Conservation (phyloP, 441 rosid species). For the Capsella rubella region DNA sequence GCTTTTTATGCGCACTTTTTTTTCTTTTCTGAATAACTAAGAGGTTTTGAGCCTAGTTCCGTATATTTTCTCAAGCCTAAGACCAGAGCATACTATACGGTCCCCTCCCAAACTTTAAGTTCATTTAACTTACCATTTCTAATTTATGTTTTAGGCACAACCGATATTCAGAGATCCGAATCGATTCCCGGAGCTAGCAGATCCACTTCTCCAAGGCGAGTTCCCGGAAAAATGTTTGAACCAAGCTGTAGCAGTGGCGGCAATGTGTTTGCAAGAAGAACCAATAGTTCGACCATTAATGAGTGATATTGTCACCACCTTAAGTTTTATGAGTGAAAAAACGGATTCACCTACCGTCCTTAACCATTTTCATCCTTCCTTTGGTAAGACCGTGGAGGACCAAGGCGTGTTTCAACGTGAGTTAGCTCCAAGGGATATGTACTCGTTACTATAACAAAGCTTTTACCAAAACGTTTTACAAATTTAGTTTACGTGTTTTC, state of each 20-base stretch:
- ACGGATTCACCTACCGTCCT: neutral
- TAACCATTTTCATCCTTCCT: neutral
- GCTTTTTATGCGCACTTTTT: no score
- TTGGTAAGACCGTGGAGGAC: neutral
- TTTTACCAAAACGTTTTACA: neutral
- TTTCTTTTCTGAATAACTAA: no score
- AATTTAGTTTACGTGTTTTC: neutral
- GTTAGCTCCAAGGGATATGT: slow-evolving; percentile 12
- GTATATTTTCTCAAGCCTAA: no score
- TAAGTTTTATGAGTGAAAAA: slow-evolving; percentile 53
- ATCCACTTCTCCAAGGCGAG: slow-evolving; percentile 56
- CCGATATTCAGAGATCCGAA: slow-evolving; percentile 65
- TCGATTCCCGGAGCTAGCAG: slow-evolving; percentile 59
- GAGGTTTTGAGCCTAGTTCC: no score
- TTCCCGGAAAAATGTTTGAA: slow-evolving; percentile 60
- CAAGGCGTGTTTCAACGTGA: neutral
- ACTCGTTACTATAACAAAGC: neutral
- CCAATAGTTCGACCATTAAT: slow-evolving; percentile 65
- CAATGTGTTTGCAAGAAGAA: slow-evolving; percentile 87
- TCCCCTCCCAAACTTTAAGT: neutral
- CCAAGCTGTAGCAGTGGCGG: slow-evolving; percentile 76
- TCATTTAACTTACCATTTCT: slow-evolving; percentile 5
- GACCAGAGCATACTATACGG: no score
- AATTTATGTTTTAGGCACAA: slow-evolving; percentile 57
- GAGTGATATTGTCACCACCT: slow-evolving; percentile 71